phyloP scores from a whole-genome alignment of 2,329 filamentous ascomycete species.

The Hypoxylon sp. region DNA sequence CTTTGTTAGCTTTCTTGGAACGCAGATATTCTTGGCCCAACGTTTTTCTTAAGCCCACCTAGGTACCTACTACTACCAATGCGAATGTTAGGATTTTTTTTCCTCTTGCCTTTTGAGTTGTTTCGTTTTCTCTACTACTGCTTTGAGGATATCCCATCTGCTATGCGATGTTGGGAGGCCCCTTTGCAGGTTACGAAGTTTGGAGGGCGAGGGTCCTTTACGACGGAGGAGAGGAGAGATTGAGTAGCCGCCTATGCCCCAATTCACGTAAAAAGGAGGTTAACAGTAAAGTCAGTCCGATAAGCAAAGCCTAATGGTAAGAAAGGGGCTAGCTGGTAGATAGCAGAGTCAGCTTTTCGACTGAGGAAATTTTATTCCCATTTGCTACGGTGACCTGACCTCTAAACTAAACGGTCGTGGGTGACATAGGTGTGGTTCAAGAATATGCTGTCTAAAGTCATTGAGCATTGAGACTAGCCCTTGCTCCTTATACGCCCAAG shows the following conservation, averaged over 20 bases:
- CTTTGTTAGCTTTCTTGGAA: conserved; percentile 24
- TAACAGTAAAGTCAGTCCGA: conserved; percentile 3
- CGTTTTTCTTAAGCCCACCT: conserved; percentile 24
- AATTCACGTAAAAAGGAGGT: not conserved
- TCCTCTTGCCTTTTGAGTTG: conserved; percentile 19
- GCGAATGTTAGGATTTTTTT: conserved; percentile 47
- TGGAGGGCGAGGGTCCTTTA: not conserved
- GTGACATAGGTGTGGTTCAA: not conserved
- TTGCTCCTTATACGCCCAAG: no score
- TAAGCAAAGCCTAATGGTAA: not conserved
- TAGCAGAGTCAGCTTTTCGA: conserved; percentile 11
- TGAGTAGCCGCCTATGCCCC: not conserved
- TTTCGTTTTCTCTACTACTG: conserved; percentile 14
- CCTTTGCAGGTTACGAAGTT: not conserved
- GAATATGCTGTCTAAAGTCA: no score
- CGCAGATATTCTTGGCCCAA: conserved; percentile 39
- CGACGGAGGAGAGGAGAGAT: not conserved
- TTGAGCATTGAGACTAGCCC: no score
- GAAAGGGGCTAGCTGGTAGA: not conserved
- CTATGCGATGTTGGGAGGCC: not conserved
- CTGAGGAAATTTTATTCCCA: conserved; percentile 23
- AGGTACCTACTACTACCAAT: not conserved
- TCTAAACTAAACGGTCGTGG: not conserved
- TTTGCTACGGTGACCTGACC: conserved; percentile 13
- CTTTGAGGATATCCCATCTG: conserved; percentile 39